A percentile compares a stretch with the other conserved stretches of the same genome.
Evolutionary conservation across 352 stramenopile species (phyloP).

Genomic region (Phytophthora niederhauseri): DNA sequence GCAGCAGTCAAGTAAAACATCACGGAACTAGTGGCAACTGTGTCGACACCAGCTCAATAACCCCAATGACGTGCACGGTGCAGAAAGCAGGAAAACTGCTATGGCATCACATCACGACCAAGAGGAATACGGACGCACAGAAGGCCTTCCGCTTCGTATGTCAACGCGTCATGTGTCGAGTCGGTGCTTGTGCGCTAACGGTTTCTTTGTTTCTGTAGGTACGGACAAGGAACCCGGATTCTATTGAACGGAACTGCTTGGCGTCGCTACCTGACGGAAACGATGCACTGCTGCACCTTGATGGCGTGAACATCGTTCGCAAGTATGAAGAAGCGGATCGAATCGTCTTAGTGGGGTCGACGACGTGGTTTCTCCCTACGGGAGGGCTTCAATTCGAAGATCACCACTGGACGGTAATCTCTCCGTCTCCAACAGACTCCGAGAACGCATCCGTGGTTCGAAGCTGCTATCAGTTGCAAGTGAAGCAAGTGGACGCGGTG

Average conservation of each 20-base stretch:
- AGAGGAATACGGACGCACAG: slow-evolving; percentile 30
- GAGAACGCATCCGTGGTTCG: slow-evolving; percentile 25
- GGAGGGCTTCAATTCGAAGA: slow-evolving; percentile 37
- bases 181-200: too few species aligned
- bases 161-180: background rate
- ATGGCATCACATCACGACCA: slow-evolving; percentile 35
- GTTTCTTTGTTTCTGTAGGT: slow-evolving; percentile 5
- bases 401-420: slow-evolving; percentile 35
- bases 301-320: slow-evolving; percentile 32
- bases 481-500: slow-evolving; percentile 16
- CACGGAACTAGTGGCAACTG: background rate
- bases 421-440: slow-evolving; percentile 21
- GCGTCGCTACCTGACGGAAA: slow-evolving; percentile 25
- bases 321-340: slow-evolving; percentile 31
- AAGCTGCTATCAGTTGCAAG: slow-evolving; percentile 31
- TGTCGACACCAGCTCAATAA: slow-evolving; percentile 30
- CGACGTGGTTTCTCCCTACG: slow-evolving; percentile 33
- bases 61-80: slow-evolving; percentile 21
- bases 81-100: slow-evolving; percentile 23
- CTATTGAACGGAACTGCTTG: slow-evolving; percentile 35
- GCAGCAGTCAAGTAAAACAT: slow-evolving; percentile 12
- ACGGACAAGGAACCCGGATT: slow-evolving; percentile 18
- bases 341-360: slow-evolving; percentile 29
- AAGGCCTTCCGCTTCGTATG: slow-evolving; percentile 39
- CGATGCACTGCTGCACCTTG: slow-evolving; percentile 7